Conservation (phyloP, 2,329 filamentous ascomycete species). For the Cadophora gregata region DNA sequence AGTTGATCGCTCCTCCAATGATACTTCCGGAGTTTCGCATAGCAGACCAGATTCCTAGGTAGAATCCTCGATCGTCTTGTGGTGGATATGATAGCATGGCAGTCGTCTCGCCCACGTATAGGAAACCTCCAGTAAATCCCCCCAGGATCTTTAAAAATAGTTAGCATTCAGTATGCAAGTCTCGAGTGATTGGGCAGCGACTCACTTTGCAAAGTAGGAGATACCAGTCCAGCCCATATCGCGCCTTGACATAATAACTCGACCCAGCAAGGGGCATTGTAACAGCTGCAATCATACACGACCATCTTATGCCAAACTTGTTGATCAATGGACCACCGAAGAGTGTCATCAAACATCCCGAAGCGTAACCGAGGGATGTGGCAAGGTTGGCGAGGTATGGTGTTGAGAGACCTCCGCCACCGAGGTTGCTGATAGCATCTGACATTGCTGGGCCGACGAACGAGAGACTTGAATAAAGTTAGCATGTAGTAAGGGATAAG, state of each 20-base stretch:
- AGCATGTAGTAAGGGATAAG: not conserved
- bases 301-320: constrained; percentile 48
- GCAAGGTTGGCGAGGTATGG: constrained; percentile 32
- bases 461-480: constrained; percentile 20
- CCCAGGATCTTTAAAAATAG: constrained; percentile 30
- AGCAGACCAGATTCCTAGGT: constrained; percentile 61
- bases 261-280: constrained; percentile 49
- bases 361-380: constrained; percentile 27
- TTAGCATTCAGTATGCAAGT: not conserved
- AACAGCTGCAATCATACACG: constrained; percentile 46
- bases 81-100: constrained; percentile 48
- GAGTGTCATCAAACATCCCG: constrained; percentile 27
- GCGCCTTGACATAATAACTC: constrained; percentile 72
- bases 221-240: constrained; percentile 71
- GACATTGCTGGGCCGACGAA: constrained; percentile 34
- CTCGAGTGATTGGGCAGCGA: not conserved
- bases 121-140: constrained; percentile 39
- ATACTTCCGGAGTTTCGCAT: constrained; percentile 67
- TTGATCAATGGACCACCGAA: constrained; percentile 49
- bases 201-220: constrained; percentile 57
- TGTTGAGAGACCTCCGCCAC: constrained; percentile 29
- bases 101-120: constrained; percentile 47
- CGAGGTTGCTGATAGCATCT: constrained; percentile 32
- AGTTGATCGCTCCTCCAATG: constrained; percentile 71
- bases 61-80: constrained; percentile 45